Conservation (phyloP, 176 grass and related monocot genomes). For the Bonia amplexicaulis region DNA sequence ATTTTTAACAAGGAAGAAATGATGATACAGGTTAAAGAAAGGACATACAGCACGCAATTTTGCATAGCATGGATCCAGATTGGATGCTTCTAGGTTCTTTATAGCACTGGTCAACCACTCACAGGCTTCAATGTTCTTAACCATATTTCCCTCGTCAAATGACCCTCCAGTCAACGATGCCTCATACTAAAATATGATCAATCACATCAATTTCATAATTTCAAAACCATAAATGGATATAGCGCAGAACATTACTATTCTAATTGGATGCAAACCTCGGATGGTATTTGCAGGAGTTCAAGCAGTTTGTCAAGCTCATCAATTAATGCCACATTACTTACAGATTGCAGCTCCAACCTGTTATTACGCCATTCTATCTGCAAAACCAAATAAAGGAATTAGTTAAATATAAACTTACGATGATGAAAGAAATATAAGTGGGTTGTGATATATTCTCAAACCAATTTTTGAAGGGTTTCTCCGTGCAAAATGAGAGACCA, state of each 20-base stretch:
- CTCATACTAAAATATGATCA: conserved; percentile 58
- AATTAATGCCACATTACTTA: conserved; percentile 80
- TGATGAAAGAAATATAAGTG: background rate
- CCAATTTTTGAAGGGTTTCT: background rate
- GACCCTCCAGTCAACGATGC: conserved; percentile 72
- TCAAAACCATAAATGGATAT: background rate
- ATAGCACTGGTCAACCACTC: conserved; percentile 94
- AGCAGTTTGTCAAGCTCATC: conserved; percentile 84
- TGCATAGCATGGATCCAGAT: conserved; percentile 71
- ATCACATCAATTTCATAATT: conserved; percentile 13
- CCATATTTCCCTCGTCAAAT: conserved; percentile 84
- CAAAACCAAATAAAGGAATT: conserved; percentile 19
- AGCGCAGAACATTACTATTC: background rate
- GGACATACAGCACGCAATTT: conserved; percentile 76
- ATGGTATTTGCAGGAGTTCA: conserved; percentile 65
- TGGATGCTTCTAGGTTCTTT: conserved; percentile 77
- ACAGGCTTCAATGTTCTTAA: conserved; percentile 89
- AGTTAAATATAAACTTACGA: background rate
- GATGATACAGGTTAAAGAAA: conserved; percentile 5
- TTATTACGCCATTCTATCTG: conserved; percentile 98
- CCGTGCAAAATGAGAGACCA: background rate
- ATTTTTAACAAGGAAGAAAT: background rate
- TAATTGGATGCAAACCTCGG: conserved; percentile 45
- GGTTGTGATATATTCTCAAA: background rate
- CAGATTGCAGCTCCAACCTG: conserved; percentile 82